These are phyloP conservation scores for Fagus crenata DNA, from an alignment of 306 rosid species.

Conservation along the genomic window DNA sequence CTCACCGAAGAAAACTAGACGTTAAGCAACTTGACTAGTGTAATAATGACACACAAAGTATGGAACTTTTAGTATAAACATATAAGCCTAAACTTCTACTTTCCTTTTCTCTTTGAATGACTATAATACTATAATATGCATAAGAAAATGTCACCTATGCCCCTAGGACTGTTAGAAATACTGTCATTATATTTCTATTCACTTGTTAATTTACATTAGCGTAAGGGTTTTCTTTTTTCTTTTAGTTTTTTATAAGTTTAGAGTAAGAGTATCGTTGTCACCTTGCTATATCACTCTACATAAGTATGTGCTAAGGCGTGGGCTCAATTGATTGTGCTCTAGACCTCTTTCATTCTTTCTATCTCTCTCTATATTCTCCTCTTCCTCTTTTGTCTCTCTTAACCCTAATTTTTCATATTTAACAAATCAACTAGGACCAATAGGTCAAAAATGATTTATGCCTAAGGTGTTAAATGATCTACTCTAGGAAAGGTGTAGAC, in stretches of 20 bases:
- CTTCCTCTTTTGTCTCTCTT: too few relatives aligned
- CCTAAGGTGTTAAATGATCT: background rate
- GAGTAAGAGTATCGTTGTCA: too few relatives aligned
- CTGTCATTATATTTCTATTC: too few relatives aligned
- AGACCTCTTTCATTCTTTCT: too few relatives aligned
- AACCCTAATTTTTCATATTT: too few relatives aligned
- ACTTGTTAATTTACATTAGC: too few relatives aligned
- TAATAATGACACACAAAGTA: background rate
- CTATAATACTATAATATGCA: background rate
- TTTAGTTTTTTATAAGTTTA: too few relatives aligned
- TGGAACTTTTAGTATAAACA: background rate
- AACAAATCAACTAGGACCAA: background rate
- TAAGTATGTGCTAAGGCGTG: too few relatives aligned
- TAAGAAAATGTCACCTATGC: background rate
- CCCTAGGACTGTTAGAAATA: background rate
- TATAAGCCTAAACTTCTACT: background rate
- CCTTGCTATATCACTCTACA: too few relatives aligned
- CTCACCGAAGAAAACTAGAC: conserved; percentile 30
- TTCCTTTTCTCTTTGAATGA: background rate
- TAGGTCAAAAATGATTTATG: background rate
- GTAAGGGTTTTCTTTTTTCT: too few relatives aligned
- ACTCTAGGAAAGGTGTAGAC: background rate
- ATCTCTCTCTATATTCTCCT: too few relatives aligned
- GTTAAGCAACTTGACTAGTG: conserved; percentile 26
- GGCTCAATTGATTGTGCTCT: too few relatives aligned